Conservation (phyloP, 371 early-diverging fungal genomes). For the Mucor plumbeus region DNA sequence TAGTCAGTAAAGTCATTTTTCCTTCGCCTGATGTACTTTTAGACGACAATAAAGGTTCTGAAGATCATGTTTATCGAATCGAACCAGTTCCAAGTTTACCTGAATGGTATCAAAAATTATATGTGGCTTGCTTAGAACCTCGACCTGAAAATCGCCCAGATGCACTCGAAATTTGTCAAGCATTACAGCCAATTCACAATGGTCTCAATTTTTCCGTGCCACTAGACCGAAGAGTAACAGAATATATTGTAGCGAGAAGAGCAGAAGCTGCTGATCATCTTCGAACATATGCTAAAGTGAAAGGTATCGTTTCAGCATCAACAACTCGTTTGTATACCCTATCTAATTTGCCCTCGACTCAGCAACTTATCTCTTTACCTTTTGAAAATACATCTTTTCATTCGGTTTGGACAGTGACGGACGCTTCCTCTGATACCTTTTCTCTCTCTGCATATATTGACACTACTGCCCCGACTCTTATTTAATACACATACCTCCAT, state of each 20-base stretch:
- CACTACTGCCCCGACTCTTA: constrained; percentile 13
- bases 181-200: constrained; percentile 45
- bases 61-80: constrained; percentile 43
- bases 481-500: constrained; percentile 3
- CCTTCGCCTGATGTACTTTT: constrained; percentile 53
- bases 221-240: constrained; percentile 38
- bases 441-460: constrained; percentile 27
- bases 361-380: constrained; percentile 33
- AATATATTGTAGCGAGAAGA: constrained; percentile 50
- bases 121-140: constrained; percentile 49
- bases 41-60: constrained; percentile 20
- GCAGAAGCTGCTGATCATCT: constrained; percentile 51
- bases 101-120: constrained; percentile 48
- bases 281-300: constrained; percentile 43
- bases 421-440: constrained; percentile 20
- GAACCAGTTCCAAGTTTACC: constrained; percentile 50
- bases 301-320: constrained; percentile 42
- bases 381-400: constrained; percentile 32
- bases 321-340: constrained; percentile 52
- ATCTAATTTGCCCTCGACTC: constrained; percentile 40
- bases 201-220: constrained; percentile 42
- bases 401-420: constrained; percentile 7
- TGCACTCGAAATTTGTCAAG: constrained; percentile 41
- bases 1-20: constrained; percentile 55
- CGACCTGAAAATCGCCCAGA: constrained; percentile 49